Percentiles rank a stretch among this genome's conserved stretches.
These are phyloP conservation scores for Boechera stricta DNA, from an alignment of 345 rosid genomes.

Conservation along the genomic window DNA sequence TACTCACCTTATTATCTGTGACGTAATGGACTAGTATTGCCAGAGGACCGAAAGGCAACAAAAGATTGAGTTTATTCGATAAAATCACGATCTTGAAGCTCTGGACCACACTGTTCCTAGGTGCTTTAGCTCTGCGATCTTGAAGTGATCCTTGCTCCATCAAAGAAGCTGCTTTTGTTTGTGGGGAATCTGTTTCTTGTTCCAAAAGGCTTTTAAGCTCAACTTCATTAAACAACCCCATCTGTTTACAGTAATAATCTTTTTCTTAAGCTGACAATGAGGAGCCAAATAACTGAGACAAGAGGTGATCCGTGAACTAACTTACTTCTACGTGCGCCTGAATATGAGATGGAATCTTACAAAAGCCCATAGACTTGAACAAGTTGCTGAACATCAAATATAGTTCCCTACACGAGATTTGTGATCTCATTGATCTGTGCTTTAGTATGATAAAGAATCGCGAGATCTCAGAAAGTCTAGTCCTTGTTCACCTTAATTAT, in stretches of 20 bases:
- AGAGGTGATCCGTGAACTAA: neutral
- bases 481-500: neutral
- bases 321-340: constrained; percentile 46
- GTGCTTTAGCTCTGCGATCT: constrained; percentile 6
- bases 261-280: neutral
- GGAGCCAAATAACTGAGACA: neutral
- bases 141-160: constrained; percentile 44
- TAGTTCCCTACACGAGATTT: neutral
- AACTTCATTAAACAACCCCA: constrained; percentile 37
- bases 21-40: constrained; percentile 66
- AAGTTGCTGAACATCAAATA: too few species aligned
- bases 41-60: constrained; percentile 89
- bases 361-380: constrained; percentile 40
- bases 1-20: constrained; percentile 65
- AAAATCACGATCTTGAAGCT: constrained; percentile 58
- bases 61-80: constrained; percentile 81
- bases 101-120: constrained; percentile 32
- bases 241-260: constrained; percentile 7
- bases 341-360: constrained; percentile 43
- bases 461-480: neutral
- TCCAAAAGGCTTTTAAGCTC: constrained; percentile 41
- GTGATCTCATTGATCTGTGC: neutral
- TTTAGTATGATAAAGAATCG: neutral
- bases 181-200: constrained; percentile 38
- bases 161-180: constrained; percentile 27